phyloP scores from a whole-genome alignment of 805 yeast genomes.

The Teunomyces lycoperdinae region DNA sequence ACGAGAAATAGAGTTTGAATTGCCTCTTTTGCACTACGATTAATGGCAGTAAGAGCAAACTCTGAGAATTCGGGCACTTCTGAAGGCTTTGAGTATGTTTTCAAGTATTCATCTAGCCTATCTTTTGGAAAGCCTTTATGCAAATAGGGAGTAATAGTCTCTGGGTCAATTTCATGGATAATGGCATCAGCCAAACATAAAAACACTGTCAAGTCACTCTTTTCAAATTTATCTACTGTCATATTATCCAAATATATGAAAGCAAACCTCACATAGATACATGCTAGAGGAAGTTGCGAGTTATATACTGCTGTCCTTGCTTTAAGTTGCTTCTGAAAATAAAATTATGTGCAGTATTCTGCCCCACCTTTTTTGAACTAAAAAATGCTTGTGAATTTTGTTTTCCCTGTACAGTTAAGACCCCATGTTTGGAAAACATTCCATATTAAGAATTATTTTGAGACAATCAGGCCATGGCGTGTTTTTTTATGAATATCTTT shows the following conservation, averaged over 20 bases:
- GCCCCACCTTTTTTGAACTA: not conserved
- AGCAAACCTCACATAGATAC: not conserved
- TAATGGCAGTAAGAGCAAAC: slow-evolving; percentile 12
- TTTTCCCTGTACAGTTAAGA: not conserved
- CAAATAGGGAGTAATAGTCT: slow-evolving; percentile 22
- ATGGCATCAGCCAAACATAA: slow-evolving; percentile 33
- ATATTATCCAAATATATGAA: not conserved
- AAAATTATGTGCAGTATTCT: not conserved
- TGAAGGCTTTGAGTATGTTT: slow-evolving; percentile 25
- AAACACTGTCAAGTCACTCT: slow-evolving; percentile 14
- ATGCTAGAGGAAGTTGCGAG: not conserved
- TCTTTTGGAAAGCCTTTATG: slow-evolving; percentile 24
- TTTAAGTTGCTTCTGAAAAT: not conserved
- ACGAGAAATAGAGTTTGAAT: slow-evolving; percentile 24
- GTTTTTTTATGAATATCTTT: too few species aligned
- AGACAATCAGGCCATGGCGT: too few species aligned
- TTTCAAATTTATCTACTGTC: not conserved
- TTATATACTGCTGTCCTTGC: not conserved
- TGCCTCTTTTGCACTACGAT: slow-evolving; percentile 14
- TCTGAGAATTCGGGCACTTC: slow-evolving; percentile 25
- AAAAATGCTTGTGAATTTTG: not conserved
- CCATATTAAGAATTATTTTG: too few species aligned
- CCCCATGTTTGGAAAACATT: too few species aligned
- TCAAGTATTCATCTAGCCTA: slow-evolving; percentile 28
- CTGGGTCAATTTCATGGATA: slow-evolving; percentile 30